Conservation (phyloP, 495 filamentous ascomycete genomes). For the Chaetomium fimeti region DNA sequence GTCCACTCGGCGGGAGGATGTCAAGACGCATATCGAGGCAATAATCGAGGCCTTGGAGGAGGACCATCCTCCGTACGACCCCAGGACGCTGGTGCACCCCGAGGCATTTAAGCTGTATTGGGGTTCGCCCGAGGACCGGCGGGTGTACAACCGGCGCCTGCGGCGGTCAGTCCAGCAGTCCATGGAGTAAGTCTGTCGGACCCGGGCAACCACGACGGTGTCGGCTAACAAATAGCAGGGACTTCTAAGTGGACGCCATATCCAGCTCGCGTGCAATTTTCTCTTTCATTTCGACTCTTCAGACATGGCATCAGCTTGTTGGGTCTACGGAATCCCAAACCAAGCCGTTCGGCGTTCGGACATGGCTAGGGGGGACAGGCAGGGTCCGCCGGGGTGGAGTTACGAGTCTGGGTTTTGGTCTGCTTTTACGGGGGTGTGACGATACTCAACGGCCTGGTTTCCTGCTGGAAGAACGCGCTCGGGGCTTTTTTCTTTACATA, state of each 20-base stretch:
- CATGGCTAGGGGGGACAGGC: slow-evolving; percentile 1
- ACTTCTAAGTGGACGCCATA: slow-evolving; percentile 10
- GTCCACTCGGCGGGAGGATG: slow-evolving; percentile 64
- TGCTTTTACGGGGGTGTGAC: slow-evolving; percentile 6
- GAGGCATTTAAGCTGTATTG: slow-evolving; percentile 87
- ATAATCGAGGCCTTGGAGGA: slow-evolving; percentile 84
- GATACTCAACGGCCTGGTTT: slow-evolving; percentile 5
- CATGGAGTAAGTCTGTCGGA: slow-evolving; percentile 45
- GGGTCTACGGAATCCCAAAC: background rate
- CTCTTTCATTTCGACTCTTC: slow-evolving; percentile 2
- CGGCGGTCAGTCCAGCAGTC: slow-evolving; percentile 60
- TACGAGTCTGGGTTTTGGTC: slow-evolving; percentile 9
- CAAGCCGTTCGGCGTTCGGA: slow-evolving; percentile 22
- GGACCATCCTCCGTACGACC: slow-evolving; percentile 83
- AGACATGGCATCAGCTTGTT: slow-evolving; percentile 14
- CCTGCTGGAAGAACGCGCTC: background rate
- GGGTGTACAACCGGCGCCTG: slow-evolving; percentile 77
- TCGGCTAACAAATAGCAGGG: slow-evolving; percentile 14
- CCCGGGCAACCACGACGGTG: background rate
- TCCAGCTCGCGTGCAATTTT: background rate
- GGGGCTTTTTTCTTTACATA: background rate
- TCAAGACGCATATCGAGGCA: slow-evolving; percentile 79
- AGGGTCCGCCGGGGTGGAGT: slow-evolving; percentile 10
- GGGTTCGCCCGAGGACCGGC: slow-evolving; percentile 75
- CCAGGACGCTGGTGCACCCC: slow-evolving; percentile 79